Base-by-base conservation (phyloP, 2,329 filamentous ascomycete genomes). In the Camptophora hylomeconis region DNA sequence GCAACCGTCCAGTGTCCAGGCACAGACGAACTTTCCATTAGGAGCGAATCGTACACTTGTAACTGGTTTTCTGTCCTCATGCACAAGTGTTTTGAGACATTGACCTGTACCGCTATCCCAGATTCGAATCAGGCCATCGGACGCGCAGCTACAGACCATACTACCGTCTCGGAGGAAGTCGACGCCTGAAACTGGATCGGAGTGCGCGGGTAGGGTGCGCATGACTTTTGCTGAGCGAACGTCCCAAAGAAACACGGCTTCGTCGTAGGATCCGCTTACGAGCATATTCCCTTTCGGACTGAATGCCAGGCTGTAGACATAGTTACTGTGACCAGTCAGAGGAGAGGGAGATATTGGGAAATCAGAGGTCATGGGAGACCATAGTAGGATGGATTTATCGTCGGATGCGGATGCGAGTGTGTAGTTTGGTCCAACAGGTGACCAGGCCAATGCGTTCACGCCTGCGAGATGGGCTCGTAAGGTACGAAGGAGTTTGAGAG, bases 281-380 rank as follows among this genome's bases (percentile, higher is more conserved):
- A 98, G 69, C 50, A 95, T 93, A 49, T 98, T 98, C 14, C 89
- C 89, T 53, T 94, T 95, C 2, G 89, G 89, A n/a, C 82, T 87
- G 54, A 95, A 95, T 5, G 86, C 84, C 18, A 98, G 64, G 28
- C 79, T 83, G 56, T 92, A 93, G 17, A 98, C 77, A 54, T 95
- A 95, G 56, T 92, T 95, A 54, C 94, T 84, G 47, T 98, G 89
- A 2, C 89, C 87, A 14, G 80, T 65, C 41, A 95, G 63, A 2
- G 69, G 65, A 9, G 35, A 38, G 2, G 40, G 42, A 7, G 40
- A 35, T 13, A 61, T 65, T 0, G 68, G 66, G 30, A 74, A 65
- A 16, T 68, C 60, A 47, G 69, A 66, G 5, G 67, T 70, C 11
- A 60, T 46, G 3, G 70, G 60, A 44, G 94, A 81, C 89, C 89